Percentiles rank a stretch among this genome's conserved stretches.
These are phyloP conservation scores for Cryptomeria japonica DNA, from an alignment of 75 land plant species.

Conservation along the genomic window DNA sequence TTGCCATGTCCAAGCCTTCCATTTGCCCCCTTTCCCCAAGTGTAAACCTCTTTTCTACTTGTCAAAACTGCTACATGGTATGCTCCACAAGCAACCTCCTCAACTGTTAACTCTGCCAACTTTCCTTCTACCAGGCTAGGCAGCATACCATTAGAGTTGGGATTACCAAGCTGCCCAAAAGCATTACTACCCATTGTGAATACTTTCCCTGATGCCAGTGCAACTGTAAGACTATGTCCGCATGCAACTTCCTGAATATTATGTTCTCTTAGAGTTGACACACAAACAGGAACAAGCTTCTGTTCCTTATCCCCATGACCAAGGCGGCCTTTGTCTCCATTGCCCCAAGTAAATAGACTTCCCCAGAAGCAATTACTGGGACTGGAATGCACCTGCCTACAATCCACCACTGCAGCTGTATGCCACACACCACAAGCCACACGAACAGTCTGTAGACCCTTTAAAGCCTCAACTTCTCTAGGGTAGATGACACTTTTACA, in stretches of 20 bases:
- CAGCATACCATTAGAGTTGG: conserved; percentile 64
- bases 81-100: conserved; percentile 76
- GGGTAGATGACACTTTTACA: conserved; percentile 47
- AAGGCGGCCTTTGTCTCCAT: conserved; percentile 81
- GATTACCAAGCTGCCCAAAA: conserved; percentile 88
- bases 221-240: conserved; percentile 81
- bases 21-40: conserved; percentile 83
- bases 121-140: conserved; percentile 51
- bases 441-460: conserved; percentile 62
- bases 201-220: conserved; percentile 72
- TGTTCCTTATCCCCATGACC: conserved; percentile 94
- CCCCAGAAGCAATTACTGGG: conserved; percentile 54
- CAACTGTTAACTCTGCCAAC: conserved; percentile 38
- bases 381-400: conserved; percentile 36
- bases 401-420: conserved; percentile 89
- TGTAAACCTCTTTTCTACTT: conserved; percentile 57
- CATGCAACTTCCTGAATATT: conserved; percentile 77
- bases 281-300: conserved; percentile 78
- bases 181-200: conserved; percentile 88
- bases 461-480: conserved; percentile 76
- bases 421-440: conserved; percentile 98
- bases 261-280: conserved; percentile 62
- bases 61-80: conserved; percentile 80
- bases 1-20: conserved; percentile 82
- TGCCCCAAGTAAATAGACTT: conserved; percentile 93